Base-by-base conservation (phyloP, 805 yeast species). In the Saturnispora halmiae region DNA sequence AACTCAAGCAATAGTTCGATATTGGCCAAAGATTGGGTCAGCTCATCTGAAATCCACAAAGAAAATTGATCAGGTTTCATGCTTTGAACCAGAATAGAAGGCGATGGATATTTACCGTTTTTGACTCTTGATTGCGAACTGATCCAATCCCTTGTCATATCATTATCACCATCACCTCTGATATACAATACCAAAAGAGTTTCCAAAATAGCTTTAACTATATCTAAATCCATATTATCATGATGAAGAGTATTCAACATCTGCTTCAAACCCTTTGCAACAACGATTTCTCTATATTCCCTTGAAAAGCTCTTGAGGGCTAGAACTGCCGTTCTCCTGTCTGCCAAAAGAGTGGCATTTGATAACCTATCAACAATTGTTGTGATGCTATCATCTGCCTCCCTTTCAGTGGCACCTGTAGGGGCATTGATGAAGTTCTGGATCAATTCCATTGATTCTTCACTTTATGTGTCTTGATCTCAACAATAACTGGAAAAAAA, bases 21-120 rank as follows among this genome's bases (percentile, higher is more conserved):
- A 11, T 73, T 64, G 34, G 72, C 70, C 9, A 66, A 68, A 26
- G 67, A 63, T 61, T 83, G 88, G 1, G 88, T 82, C 51, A 92
- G 66, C 53, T 86, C 96, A 60, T 92, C 98, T 0, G 97, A 86
- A 25, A 92, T 83, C 95, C 96, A 88, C 42, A 88, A 63, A 1
- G 96, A 83, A 49, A 92, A 83, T 53, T 86, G 94, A 56, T 88
- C 97, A 10, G 77, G 73, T 4, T 66, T 61, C 3, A 69, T 58
- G 45, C 67, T 70, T 32, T 73, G 72, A 37, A 71, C 76, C 59
- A 73, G 61, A 21, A 77, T 63, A 15, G 78, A 61, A 3, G 92
- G 92, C 2, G 87, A 77, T 0, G 88, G 85, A 49, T 82, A 82
- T 52, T 80, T 80, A 10, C 90, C 90, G 60, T 80, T 79, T 53